Base-by-base conservation (phyloP, 2,329 filamentous ascomycete genomes). In the Rhynchosporium agropyri region DNA sequence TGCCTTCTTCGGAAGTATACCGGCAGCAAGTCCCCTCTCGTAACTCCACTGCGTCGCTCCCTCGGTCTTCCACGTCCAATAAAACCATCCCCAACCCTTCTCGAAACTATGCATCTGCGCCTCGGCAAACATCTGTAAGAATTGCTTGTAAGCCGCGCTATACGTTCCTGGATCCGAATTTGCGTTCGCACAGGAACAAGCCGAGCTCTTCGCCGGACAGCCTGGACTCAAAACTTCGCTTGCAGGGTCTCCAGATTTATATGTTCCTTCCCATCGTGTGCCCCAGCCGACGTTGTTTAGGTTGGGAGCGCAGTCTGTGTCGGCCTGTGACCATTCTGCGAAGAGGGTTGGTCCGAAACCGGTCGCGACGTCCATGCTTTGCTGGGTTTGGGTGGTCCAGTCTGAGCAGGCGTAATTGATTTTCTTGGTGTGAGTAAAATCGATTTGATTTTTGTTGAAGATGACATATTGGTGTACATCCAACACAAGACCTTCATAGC, bases 401-500 rank as follows among this genome's bases (percentile, higher is more conserved):
- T 87, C 92, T 20, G 83, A 79, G 79, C 95, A 99, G 3, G 94
- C 92, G 74, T 96, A 96, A 64, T 89, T 81, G 62, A 98, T 83
- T 78, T 97, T 97, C 68, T 88, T 83, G 61, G 88, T 83, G 79
- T 98, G 95, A 61, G 88, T 88, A 73, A 89, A 88, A 54, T 86
- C 84, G 73, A 99, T 89, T 76, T 96, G 91, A 68, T 89, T 87
- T 45, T 86, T 85, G 81, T 99, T 97, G 83, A 99, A 99, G 76
- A 97, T 97, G 73, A 96, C 91, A 76, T 99, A 99, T 77, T 98
- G 94, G 78, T 99, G 95, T 43, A 96, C 95, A 77, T 99, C 95
- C n/a, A 99, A 85, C 20, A 96, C 84, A 68, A 98, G 81, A 67
- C 88, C 84, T 53, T 88, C 81, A 73, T 90, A 84, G 28, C 83